Conservation (phyloP, 208 protist species). For the Wallacemonas collosoma region DNA sequence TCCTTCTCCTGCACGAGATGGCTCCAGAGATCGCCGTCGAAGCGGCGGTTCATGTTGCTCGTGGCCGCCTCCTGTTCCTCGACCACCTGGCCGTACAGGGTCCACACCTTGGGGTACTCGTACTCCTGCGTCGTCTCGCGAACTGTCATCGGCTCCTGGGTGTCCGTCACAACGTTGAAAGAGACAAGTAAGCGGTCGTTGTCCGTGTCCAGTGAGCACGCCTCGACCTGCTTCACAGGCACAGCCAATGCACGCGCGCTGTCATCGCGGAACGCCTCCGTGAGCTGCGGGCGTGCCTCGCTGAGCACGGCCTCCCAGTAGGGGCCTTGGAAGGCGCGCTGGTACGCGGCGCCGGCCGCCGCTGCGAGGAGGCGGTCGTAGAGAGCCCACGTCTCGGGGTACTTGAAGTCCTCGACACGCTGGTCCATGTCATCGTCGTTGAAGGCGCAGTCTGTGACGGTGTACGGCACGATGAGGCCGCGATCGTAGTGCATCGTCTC, state of each 20-base stretch:
- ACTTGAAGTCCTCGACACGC: conserved; percentile 43
- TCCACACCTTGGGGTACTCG: conserved; percentile 50
- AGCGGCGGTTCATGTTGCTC: conserved; percentile 27
- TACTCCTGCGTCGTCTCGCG: conserved; percentile 29
- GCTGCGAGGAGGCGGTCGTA: conserved; percentile 46
- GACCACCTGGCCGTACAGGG: conserved; percentile 39
- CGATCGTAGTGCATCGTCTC: conserved; percentile 42
- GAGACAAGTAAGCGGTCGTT: conserved; percentile 44
- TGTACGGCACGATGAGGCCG: conserved; percentile 55
- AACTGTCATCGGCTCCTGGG: conserved; percentile 24
- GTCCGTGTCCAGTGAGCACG: conserved; percentile 36
- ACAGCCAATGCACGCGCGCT: conserved; percentile 36
- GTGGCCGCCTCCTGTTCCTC: conserved; percentile 41
- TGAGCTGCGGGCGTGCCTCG: conserved; percentile 30
- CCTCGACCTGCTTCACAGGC: conserved; percentile 28
- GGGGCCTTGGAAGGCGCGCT: conserved; percentile 51
- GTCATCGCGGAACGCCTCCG: conserved; percentile 55
- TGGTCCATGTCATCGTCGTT: conserved; percentile 46
- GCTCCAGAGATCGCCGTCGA: conserved; percentile 43
- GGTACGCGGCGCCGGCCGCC: conserved; percentile 36
- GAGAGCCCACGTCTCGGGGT: conserved; percentile 53
- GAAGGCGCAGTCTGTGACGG: conserved; percentile 26
- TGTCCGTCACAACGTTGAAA: conserved; percentile 42
- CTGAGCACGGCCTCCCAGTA: conserved; percentile 52
- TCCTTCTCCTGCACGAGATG: conserved; percentile 23